Base-by-base conservation (phyloP, 139 green algal species). In the Micromonas pusilla region DNA sequence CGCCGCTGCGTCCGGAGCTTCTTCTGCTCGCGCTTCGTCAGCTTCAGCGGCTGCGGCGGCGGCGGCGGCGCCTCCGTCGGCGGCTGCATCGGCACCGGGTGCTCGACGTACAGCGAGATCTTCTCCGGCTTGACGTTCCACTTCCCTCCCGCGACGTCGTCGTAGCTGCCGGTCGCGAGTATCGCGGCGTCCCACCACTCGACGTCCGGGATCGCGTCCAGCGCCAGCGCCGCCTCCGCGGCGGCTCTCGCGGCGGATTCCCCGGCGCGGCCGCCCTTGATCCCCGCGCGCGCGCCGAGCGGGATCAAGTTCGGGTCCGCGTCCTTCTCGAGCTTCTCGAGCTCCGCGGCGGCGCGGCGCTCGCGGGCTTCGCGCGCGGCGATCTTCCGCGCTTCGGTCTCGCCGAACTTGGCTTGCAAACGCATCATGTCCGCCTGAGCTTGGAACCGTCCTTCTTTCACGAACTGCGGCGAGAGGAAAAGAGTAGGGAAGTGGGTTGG, bases 1-100 rank as follows among this genome's bases (percentile, higher is more conserved):
- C 95, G 86, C 66, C 90, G 79, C 86, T 98, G 95, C 23, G 90
- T 97, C 28, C 96, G 84, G 86, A 99, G 81, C 90, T 99, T 99
- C 81, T 96, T 77, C 34, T 70, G 45, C 31, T 76, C 85, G 79
- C 81, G 83, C 74, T 91, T 88, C 2, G 91, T 96, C 5, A 96
- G 87, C 85, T 89, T 93, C 32, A 96, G 86, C 25, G 91, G 90
- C 81, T 91, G 89, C 36, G 92, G 89, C n/a, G 89, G 76, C 23
- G 90, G 88, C 30, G 86, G 84, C 0, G 93, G 84, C 25, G 85
- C 85, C 86, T 96, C 93, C 1, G 85, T 87, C 1, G 93, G 92
- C 13, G 95, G 95, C 67, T 97, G 88, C 2, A 98, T 88, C 5
- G 89, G 88, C 39, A 98, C 86, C 28, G 85, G 85, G 68, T 89